phyloP scores from a whole-genome alignment of 192 early-diverging fungal genomes.

The Coemansia sp. region DNA sequence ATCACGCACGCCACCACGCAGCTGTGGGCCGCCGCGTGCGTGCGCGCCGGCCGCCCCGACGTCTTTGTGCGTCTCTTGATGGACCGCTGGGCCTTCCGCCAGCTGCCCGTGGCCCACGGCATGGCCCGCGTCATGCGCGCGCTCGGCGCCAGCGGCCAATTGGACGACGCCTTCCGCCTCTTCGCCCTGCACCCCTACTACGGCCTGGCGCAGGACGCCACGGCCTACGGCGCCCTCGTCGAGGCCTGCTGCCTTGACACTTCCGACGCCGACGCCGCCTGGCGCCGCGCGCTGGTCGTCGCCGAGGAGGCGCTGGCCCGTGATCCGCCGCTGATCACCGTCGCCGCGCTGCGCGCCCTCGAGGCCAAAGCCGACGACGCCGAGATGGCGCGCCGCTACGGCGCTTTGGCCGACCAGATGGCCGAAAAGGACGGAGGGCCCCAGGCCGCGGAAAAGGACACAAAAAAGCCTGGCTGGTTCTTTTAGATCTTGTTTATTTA shows the following conservation, averaged over 20 bases:
- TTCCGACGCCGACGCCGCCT: constrained; percentile 37
- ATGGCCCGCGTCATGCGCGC: constrained; percentile 26
- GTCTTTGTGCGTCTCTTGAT: constrained; percentile 22
- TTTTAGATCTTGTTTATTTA: no score
- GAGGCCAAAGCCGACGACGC: constrained; percentile 18
- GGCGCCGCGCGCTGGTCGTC: constrained; percentile 36
- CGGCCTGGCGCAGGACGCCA: constrained; percentile 13
- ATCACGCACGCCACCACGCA: constrained; percentile 43
- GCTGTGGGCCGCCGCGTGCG: constrained; percentile 29
- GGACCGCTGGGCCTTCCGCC: constrained; percentile 49
- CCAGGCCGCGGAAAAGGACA: no score
- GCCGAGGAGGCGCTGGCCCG: constrained; percentile 26
- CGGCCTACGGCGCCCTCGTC: constrained; percentile 37
- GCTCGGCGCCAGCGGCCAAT: constrained; percentile 4
- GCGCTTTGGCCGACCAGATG: constrained; percentile 3
- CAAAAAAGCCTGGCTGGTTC: no score
- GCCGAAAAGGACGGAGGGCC: no score
- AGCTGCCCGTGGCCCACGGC: constrained; percentile 25
- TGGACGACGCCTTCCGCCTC: constrained; percentile 39
- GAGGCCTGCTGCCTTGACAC: constrained; percentile 37
- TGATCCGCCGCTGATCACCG: constrained; percentile 19
- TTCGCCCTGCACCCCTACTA: constrained; percentile 48
- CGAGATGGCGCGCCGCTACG: constrained; percentile 44
- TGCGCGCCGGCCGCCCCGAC: constrained; percentile 19
- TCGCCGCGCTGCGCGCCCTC: constrained; percentile 25